Conservation (phyloP, 1,284 basidiomycete species). For the Lentinus polychrous region DNA sequence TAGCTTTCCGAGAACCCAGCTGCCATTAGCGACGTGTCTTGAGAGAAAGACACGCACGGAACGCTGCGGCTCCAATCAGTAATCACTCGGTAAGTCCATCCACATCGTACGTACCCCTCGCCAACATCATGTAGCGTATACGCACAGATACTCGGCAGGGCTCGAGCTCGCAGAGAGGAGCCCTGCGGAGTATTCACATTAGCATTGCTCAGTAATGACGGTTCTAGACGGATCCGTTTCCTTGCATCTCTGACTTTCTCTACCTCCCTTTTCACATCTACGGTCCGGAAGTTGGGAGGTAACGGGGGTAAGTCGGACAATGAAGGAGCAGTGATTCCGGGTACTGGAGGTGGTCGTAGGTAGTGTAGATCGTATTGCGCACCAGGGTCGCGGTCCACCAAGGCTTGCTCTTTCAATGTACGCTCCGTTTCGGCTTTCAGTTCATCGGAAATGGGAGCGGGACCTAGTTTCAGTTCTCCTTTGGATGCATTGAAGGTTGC, state of each 20-base stretch:
- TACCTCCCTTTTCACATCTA: slow-evolving; percentile 91
- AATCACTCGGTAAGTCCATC: slow-evolving; percentile 14
- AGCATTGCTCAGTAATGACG: slow-evolving; percentile 48
- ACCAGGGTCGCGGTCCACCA: slow-evolving; percentile 60
- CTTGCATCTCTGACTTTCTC: slow-evolving; percentile 84
- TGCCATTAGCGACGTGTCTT: slow-evolving; percentile 91
- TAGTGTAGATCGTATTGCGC: slow-evolving; percentile 59
- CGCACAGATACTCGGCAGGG: slow-evolving; percentile 84
- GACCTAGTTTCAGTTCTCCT: slow-evolving; percentile 80
- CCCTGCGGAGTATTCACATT: slow-evolving; percentile 56
- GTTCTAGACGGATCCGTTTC: slow-evolving; percentile 85
- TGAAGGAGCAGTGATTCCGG: slow-evolving; percentile 58
- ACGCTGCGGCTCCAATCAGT: slow-evolving; percentile 40
- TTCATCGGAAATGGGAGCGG: slow-evolving; percentile 70
- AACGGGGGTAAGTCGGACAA: slow-evolving; percentile 73
- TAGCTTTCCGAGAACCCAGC: slow-evolving; percentile 96
- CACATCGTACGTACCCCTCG: slow-evolving; percentile 63
- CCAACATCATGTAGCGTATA: slow-evolving; percentile 90
- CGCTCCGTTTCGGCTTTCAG: slow-evolving; percentile 76
- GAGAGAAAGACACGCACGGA: slow-evolving; percentile 86
- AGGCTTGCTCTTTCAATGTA: slow-evolving; percentile 61
- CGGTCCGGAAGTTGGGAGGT: slow-evolving; percentile 76
- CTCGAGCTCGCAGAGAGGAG: slow-evolving; percentile 46
- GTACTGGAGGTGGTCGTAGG: slow-evolving; percentile 37
- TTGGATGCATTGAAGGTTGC: slow-evolving; percentile 70